phyloP scores from a whole-genome alignment of 768 basidiomycete species.

The Galerina sulciceps region DNA sequence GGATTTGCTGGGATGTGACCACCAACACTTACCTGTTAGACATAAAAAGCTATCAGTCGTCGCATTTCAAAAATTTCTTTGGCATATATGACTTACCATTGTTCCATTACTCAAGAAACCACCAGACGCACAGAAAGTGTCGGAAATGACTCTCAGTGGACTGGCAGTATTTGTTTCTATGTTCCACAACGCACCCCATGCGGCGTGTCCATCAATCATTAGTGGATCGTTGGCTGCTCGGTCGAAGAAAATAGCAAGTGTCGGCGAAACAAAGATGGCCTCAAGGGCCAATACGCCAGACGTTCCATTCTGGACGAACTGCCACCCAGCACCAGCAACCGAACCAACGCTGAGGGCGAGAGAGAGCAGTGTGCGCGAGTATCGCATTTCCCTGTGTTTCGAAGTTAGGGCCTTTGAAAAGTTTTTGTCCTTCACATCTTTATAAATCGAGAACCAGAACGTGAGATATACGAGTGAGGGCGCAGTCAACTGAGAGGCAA shows the following conservation, averaged over 20 bases:
- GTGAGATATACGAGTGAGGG: no score
- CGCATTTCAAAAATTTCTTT: neutral
- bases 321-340: conserved; percentile 21
- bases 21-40: conserved; percentile 32
- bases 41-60: neutral
- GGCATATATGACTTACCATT: conserved; percentile 30
- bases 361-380: neutral
- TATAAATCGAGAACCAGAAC: no score
- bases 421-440: no score
- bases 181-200: conserved; percentile 50
- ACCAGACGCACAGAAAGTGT: conserved; percentile 49
- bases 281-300: conserved; percentile 32
- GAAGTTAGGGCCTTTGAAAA: no score
- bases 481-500: no score
- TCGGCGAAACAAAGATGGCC: conserved; percentile 32
- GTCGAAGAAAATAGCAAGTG: conserved; percentile 32
- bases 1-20: conserved; percentile 32
- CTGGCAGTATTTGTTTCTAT: conserved; percentile 41
- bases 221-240: conserved; percentile 42
- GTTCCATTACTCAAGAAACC: conserved; percentile 46
- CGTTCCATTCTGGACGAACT: conserved; percentile 33
- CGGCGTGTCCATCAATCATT: conserved; percentile 42
- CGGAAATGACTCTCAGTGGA: conserved; percentile 37
- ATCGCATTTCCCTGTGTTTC: no score
- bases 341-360: conserved; percentile 1